Conservation (phyloP, 495 filamentous ascomycete genomes). For the Penicillium alfredii region DNA sequence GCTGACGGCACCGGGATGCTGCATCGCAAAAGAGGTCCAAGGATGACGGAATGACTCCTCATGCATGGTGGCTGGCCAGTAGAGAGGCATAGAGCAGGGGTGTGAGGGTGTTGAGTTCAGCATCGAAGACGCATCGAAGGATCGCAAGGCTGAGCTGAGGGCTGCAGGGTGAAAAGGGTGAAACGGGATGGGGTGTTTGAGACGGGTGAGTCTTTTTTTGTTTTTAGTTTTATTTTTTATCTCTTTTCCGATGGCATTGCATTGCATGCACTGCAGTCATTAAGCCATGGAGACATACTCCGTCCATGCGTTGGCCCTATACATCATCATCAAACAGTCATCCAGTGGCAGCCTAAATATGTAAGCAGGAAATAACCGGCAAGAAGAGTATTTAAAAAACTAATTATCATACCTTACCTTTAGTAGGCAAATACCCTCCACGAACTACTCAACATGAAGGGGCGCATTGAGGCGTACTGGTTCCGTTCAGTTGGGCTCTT, state of each 20-base stretch:
- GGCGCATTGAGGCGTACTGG: slow-evolving; percentile 20
- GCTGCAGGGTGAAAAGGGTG: slow-evolving; percentile 2
- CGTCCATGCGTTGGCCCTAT: no score
- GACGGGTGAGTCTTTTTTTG: slow-evolving; percentile 6
- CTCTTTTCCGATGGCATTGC: no score
- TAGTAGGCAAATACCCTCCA: no score
- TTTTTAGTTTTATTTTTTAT: slow-evolving; percentile 1
- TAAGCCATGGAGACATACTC: no score
- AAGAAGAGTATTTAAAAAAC: no score
- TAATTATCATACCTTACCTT: no score
- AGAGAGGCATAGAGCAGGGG: slow-evolving; percentile 10
- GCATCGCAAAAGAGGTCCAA: slow-evolving; percentile 12
- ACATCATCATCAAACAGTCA: no score
- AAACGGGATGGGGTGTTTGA: slow-evolving; percentile 7
- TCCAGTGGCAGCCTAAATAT: no score
- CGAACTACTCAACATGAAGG: no score
- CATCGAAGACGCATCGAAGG: slow-evolving; percentile 40
- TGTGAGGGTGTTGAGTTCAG: slow-evolving; percentile 10
- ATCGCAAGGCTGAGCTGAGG: slow-evolving; percentile 13
- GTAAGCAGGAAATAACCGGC: no score
- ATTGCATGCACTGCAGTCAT: slow-evolving; percentile 1
- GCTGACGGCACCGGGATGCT: slow-evolving; percentile 4
- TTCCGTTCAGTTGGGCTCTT: slow-evolving; percentile 25
- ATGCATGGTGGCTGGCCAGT: slow-evolving; percentile 8
- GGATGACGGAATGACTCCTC: slow-evolving; percentile 19